Conservation (phyloP, 2,329 filamentous ascomycete genomes). For the Phaeosphaeriaceae sp. region DNA sequence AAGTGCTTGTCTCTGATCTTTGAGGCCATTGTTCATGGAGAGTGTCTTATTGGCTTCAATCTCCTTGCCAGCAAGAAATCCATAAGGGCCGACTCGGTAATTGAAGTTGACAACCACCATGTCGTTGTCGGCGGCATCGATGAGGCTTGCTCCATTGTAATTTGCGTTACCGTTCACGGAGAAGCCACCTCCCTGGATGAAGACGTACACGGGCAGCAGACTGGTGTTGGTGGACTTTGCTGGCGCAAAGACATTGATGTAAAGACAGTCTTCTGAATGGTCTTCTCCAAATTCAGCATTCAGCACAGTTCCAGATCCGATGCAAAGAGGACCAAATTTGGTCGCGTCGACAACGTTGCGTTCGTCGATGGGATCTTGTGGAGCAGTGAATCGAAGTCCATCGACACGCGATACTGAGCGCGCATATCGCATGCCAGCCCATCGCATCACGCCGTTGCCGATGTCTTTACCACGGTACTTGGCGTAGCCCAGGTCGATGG, state of each 20-base stretch:
- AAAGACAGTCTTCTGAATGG: constrained; percentile 50
- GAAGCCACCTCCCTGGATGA: constrained; percentile 51
- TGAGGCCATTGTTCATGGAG: constrained; percentile 48
- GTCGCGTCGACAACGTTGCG: constrained; percentile 59
- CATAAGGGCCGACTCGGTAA: constrained; percentile 50
- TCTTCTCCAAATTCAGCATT: constrained; percentile 33
- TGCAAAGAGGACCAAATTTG: constrained; percentile 44
- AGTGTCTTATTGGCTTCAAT: constrained; percentile 32
- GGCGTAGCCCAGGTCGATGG: constrained; percentile 71
- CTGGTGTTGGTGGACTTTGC: constrained; percentile 40
- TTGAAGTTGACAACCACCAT: constrained; percentile 52
- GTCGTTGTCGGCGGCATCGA: constrained; percentile 36
- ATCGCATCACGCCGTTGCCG: constrained; percentile 68
- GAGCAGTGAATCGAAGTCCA: constrained; percentile 66
- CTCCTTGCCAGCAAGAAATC: constrained; percentile 46
- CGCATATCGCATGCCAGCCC: constrained; percentile 79
- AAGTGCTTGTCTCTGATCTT: constrained; percentile 46
- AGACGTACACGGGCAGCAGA: constrained; percentile 49
- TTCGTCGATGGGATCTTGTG: constrained; percentile 64
- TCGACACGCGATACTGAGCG: constrained; percentile 38
- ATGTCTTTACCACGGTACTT: constrained; percentile 66
- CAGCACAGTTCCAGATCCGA: constrained; percentile 33
- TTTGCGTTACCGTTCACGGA: constrained; percentile 45
- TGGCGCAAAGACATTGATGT: constrained; percentile 49
- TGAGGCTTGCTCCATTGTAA: constrained; percentile 43